Conservation (phyloP, 2,329 filamentous ascomycete species). For the Shiraia sp. region DNA sequence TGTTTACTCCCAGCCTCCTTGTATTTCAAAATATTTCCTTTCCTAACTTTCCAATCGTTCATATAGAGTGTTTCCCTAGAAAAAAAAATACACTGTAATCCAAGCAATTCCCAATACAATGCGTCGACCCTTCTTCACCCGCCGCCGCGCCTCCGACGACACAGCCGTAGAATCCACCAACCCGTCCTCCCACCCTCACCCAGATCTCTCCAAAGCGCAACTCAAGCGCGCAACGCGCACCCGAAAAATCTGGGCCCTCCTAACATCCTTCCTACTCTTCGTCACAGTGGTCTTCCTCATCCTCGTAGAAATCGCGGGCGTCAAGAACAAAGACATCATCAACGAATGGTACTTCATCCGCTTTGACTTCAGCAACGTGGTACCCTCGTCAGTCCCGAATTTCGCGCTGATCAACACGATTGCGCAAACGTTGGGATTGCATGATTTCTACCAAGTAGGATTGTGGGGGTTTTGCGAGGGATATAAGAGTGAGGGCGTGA, state of each 20-base stretch:
- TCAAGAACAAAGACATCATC: conserved; percentile 63
- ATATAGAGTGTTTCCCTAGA: too few species aligned
- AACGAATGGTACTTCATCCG: conserved; percentile 81
- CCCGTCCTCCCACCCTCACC: conserved; percentile 18
- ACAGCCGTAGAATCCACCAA: conserved; percentile 15
- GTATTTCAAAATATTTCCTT: too few species aligned
- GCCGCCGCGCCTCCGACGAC: conserved; percentile 20
- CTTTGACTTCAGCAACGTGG: conserved; percentile 80
- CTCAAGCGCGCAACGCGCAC: conserved; percentile 49
- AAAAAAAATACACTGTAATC: too few species aligned
- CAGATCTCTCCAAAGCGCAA: conserved; percentile 41
- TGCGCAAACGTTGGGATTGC: conserved; percentile 80
- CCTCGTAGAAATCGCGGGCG: conserved; percentile 79
- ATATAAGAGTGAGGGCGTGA: conserved; percentile 74
- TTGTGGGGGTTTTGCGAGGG: conserved; percentile 93
- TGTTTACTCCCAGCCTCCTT: conserved; percentile 2
- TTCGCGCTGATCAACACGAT: conserved; percentile 82
- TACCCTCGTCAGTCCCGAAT: conserved; percentile 73
- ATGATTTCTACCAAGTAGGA: conserved; percentile 93
- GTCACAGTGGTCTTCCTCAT: conserved; percentile 78
- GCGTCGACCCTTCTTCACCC: conserved; percentile 27
- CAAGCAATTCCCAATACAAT: too few species aligned
- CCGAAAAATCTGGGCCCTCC: conserved; percentile 63
- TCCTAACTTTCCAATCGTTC: conserved; percentile 1
- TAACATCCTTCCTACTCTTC: conserved; percentile 72